Evolutionary conservation across 2,329 filamentous ascomycete species (phyloP), one percentile per base, ranked within the genome.

Genomic region (Fusarium buharicum): DNA sequence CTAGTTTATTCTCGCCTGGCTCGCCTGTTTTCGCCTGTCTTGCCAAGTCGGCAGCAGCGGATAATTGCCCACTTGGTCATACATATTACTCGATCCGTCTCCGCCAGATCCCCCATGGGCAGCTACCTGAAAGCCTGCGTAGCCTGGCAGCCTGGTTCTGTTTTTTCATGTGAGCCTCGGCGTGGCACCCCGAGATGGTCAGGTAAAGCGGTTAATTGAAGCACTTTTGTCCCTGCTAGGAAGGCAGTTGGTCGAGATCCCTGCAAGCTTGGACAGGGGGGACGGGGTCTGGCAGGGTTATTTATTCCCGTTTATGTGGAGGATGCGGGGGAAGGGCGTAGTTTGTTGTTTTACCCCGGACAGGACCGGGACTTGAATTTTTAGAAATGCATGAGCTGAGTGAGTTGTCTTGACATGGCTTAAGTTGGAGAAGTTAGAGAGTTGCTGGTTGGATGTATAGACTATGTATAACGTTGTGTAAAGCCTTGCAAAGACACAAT

Each of bases 151-250:
- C n/a, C n/a, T n/a, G n/a, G n/a, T n/a, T n/a, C n/a, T 4, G 17
- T 9, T 17, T 44, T 61, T 28, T 49, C 61, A 65, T 59, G 62
- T 63, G 62, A 66, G 62, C 62, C 62, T 66, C 62, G 62, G 67
- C 67, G 56, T 70, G 67, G 67, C 67, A 67, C 43, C 34, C 38
- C 24, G 40, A 22, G 16, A n/a, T 39, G 37, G 22, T n/a, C 52
- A 34, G 44, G 50, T 43, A 41, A 50, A 50, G 53, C 43, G 39
- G 57, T 50, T 41, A 50, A 56, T 37, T 30, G 18, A 34, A 38
- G 22, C 48, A 45, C 31, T 41, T 52, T 44, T 64, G 39, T 47
- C 67, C 62, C 49, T 55, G 56, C 46, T 55, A 61, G 65, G 60
- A 67, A 68, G 63, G 60, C 61, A 50, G 44, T 56, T 53, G 47